These are phyloP conservation scores for Myxozyma udenii DNA, from an alignment of 805 yeast genomes.

Conservation along the genomic window DNA sequence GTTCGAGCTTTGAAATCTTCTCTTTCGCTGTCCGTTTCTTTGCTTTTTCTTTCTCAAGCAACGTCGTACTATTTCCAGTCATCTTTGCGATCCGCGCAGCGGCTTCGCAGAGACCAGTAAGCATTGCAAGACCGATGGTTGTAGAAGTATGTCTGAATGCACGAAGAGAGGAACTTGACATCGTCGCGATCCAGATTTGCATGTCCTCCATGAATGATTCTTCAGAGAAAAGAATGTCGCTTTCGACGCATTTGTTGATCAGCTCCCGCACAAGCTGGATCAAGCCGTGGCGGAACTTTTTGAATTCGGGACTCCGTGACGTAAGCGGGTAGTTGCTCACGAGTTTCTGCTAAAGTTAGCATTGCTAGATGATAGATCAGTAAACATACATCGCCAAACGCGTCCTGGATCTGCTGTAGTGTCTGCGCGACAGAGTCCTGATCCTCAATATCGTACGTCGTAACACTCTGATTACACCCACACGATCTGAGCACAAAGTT, in stretches of 20 bases:
- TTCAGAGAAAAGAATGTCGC: slow-evolving; percentile 53
- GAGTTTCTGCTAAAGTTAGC: slow-evolving; percentile 33
- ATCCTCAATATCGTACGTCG: slow-evolving; percentile 71
- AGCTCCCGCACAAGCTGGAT: slow-evolving; percentile 55
- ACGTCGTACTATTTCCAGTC: slow-evolving; percentile 42
- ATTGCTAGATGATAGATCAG: neutral
- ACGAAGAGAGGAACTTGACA: slow-evolving; percentile 67
- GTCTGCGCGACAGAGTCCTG: slow-evolving; percentile 71
- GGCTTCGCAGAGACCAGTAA: slow-evolving; percentile 56
- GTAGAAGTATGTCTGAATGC: slow-evolving; percentile 71
- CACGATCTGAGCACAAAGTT: slow-evolving; percentile 58
- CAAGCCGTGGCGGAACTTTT: slow-evolving; percentile 54
- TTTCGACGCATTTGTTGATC: slow-evolving; percentile 55
- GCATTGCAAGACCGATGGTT: slow-evolving; percentile 54
- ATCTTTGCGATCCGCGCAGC: slow-evolving; percentile 41
- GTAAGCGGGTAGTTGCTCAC: slow-evolving; percentile 70
- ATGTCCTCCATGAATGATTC: slow-evolving; percentile 50
- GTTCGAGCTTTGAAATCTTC: slow-evolving; percentile 39
- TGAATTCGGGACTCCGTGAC: slow-evolving; percentile 49
- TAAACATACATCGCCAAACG: slow-evolving; percentile 28
- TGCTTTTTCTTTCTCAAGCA: slow-evolving; percentile 38
- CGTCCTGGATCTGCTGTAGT: slow-evolving; percentile 63
- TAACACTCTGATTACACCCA: slow-evolving; percentile 34
- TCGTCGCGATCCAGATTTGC: slow-evolving; percentile 70
- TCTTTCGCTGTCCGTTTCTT: slow-evolving; percentile 35